Evolutionary conservation across 106 monocot genomes (phyloP).

Genomic region (Cymbidium sinense): DNA sequence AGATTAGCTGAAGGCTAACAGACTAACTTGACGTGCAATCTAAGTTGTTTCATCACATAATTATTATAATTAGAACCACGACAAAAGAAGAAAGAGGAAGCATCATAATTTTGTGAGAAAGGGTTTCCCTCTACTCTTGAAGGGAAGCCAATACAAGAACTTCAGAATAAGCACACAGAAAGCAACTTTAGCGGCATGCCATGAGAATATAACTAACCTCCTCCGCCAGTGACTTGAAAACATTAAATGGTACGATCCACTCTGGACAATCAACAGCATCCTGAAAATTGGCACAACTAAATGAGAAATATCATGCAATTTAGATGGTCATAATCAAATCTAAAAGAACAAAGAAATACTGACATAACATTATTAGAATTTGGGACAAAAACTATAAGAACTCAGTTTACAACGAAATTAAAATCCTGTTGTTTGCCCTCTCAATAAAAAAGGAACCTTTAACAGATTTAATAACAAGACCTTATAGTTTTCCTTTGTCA

Average conservation of each 20-base stretch:
- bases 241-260: conserved; percentile 92
- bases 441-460: not conserved
- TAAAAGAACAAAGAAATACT: not conserved
- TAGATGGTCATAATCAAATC: not conserved
- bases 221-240: conserved; percentile 84
- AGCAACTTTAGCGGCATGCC: not conserved
- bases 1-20: too few species aligned
- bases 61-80: not conserved
- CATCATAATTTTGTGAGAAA: not conserved
- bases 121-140: not conserved
- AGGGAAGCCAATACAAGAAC: not conserved
- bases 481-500: not conserved
- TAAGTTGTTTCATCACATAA: not conserved
- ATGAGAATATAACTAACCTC: conserved; percentile 41
- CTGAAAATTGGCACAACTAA: conserved; percentile 27
- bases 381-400: not conserved
- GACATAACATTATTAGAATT: not conserved
- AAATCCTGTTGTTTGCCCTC: not conserved
- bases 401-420: not conserved
- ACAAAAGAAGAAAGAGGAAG: not conserved
- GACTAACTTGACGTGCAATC: not conserved
- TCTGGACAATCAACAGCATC: conserved; percentile 99
- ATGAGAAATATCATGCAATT: conserved; percentile 7
- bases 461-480: not conserved
- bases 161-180: not conserved